Base-by-base conservation (phyloP, 441 rosid species). In the Bruguiera hainesii region DNA sequence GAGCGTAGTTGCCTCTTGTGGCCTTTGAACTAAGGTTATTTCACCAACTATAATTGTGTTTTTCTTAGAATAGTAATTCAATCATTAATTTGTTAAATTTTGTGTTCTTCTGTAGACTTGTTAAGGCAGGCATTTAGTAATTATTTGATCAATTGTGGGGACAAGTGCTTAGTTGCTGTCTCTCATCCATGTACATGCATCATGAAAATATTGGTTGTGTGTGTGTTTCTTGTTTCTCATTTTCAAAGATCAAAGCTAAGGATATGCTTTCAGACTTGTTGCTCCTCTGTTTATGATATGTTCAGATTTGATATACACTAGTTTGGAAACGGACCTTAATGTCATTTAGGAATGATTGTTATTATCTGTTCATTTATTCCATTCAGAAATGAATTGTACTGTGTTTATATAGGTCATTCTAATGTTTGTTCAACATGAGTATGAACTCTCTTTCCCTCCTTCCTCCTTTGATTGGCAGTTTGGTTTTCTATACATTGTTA, bases 401-500 rank as follows among this genome's bases (percentile, higher is more conserved):
- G 11, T 5, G 13, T 60, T 48, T 28, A 30, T 31, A 37, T 21
- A 56, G 46, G 25, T 66, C 28, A 13, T 10, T 23, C 58, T 10
- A 7, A 51, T 11, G 23, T 42, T 10, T 50, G 25, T 30, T 33
- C 33, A 67, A 19, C 46, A 6, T 6, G 15, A 56, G 33, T 56
- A 42, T 56, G 64, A 37, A 11, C 18, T 42, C 48, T 13, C 48
- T 0, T 3, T 1, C 15, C 48, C 18, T 11, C 4, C 16, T 18
- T 26, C 48, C 6, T 66, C 35, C 10, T 56, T 61, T 20, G 48
- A 19, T 49, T 63, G 49, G 57, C 39, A 25, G n/a, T 29, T 69
- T 58, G 74, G 35, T 46, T 58, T 68, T 46, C 65, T 51, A 65
- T 46, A 8, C 11, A 39, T 56, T 23, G 48, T 46, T 26, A 16